These are phyloP conservation scores for Rhodotorula diobovata DNA, from an alignment of 768 basidiomycete species.

Conservation along the genomic window DNA sequence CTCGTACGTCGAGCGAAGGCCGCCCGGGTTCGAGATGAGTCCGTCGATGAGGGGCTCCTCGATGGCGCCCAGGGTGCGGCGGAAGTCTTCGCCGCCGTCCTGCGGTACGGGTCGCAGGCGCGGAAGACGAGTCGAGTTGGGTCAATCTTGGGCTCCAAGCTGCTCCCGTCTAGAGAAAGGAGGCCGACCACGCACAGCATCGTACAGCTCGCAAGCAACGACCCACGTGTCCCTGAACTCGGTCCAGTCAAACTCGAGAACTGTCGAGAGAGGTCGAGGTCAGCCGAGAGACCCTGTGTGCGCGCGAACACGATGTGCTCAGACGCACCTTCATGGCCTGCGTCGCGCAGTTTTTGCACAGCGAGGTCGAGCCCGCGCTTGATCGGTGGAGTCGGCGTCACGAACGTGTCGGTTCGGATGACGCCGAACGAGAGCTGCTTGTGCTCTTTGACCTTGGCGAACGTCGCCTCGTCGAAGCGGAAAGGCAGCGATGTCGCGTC, in stretches of 20 bases:
- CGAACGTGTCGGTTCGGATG: constrained; percentile 61
- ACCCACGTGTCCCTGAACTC: not conserved
- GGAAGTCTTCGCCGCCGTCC: constrained; percentile 17
- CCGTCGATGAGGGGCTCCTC: constrained; percentile 9
- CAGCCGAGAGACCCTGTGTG: not conserved
- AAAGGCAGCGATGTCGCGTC: constrained; percentile 41
- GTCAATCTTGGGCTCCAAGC: constrained; percentile 50
- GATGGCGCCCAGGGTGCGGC: not conserved
- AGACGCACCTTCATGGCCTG: constrained; percentile 61
- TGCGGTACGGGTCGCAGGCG: too few relatives aligned
- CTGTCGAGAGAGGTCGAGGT: not conserved
- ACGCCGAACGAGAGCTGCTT: constrained; percentile 57
- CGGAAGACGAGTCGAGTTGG: too few relatives aligned
- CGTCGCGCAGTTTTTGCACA: constrained; percentile 55
- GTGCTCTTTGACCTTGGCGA: too few relatives aligned
- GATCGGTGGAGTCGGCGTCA: constrained; percentile 63
- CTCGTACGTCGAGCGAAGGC: not conserved
- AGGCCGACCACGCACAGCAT: constrained; percentile 59
- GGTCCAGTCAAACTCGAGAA: constrained; percentile 5
- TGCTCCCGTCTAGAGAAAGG: constrained; percentile 63
- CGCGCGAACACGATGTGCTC: not conserved
- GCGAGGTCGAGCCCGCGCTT: constrained; percentile 58
- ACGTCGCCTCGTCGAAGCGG: not conserved
- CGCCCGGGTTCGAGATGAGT: not conserved
- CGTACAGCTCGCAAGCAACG: constrained; percentile 55